Base-by-base conservation (phyloP, 371 early-diverging fungal species). In the Mortierella sp. region DNA sequence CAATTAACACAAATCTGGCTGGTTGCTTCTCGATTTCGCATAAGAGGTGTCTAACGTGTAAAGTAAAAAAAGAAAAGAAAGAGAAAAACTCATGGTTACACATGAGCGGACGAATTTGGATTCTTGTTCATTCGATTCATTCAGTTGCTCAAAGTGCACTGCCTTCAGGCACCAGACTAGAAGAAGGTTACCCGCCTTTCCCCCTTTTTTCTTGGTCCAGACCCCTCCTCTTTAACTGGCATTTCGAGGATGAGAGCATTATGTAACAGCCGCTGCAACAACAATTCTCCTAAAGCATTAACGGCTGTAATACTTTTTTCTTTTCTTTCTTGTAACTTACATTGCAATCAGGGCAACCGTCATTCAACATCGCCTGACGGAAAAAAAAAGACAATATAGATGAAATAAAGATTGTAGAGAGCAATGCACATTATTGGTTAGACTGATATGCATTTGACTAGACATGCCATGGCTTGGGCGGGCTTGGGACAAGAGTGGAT, bases 321-420 rank as follows among this genome's bases (percentile, higher is more conserved):
- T 3, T 6, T 36, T 36, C 7, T 36, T 36, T 6, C 7, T 36
- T 3, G 10, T 3, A 43, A 62, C 81, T 69, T 81, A 81, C 81
- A 58, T 72, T 75, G 76, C 81, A 81, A 43, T 81, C 81, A 28
- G 81, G 81, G 52, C 81, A 81, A n/a, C 81, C 81, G 22, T 81
- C 81, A 40, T 81, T 75, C 33, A 81, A 43, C 72, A 81, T 67
- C 9, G 69, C 55, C 81, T 81, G 67, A 15, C n/a, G n/a, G 22
- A 19, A 24, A 53, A 10, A 10, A n/a, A 19, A 10, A n/a, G 15
- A 28, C 28, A 28, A 28, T 1, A 28, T 28, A 11, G 36, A 52
- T 11, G n/a, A 11, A 33, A 19, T 28, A 19, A 28, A n/a, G 13
- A 45, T 36, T 40, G 63, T 9, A 40, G 52, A 6, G 62, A 40